Evolutionary conservation across 768 basidiomycete genomes (phyloP).

Genomic region (Ramaria sp.): DNA sequence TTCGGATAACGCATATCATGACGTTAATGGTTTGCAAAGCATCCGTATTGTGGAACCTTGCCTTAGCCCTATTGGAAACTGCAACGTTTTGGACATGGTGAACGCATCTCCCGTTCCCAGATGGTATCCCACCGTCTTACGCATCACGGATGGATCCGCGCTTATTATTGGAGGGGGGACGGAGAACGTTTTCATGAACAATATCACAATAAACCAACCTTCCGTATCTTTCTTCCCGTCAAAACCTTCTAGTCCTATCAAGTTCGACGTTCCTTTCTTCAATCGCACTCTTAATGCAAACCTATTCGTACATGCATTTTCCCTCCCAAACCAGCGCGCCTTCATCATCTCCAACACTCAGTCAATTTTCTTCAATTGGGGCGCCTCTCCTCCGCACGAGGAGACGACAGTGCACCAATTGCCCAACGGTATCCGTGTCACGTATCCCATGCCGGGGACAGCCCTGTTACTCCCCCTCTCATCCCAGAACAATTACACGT

Average conservation of each 20-base stretch:
- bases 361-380: slow-evolving; percentile 11
- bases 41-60: slow-evolving; percentile 15
- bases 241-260: slow-evolving; percentile 12
- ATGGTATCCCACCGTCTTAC: slow-evolving; percentile 31
- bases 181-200: slow-evolving; percentile 15
- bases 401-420: slow-evolving; percentile 5
- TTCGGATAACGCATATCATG: slow-evolving; percentile 12
- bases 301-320: slow-evolving; percentile 14
- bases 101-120: slow-evolving; percentile 12
- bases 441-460: slow-evolving; percentile 6
- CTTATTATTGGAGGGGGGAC: slow-evolving; percentile 10
- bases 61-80: neutral
- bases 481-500: slow-evolving; percentile 4
- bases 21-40: slow-evolving; percentile 14
- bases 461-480: neutral
- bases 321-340: slow-evolving; percentile 10
- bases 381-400: neutral
- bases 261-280: slow-evolving; percentile 12
- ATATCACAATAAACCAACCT: slow-evolving; percentile 9
- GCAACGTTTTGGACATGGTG: neutral
- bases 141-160: slow-evolving; percentile 8
- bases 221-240: slow-evolving; percentile 19
- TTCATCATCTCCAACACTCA: slow-evolving; percentile 12
- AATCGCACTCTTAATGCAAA: slow-evolving; percentile 13
- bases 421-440: slow-evolving; percentile 17